These are phyloP conservation scores for Claviceps arundinis DNA, from an alignment of 2,329 filamentous ascomycete genomes.

Conservation along the genomic window DNA sequence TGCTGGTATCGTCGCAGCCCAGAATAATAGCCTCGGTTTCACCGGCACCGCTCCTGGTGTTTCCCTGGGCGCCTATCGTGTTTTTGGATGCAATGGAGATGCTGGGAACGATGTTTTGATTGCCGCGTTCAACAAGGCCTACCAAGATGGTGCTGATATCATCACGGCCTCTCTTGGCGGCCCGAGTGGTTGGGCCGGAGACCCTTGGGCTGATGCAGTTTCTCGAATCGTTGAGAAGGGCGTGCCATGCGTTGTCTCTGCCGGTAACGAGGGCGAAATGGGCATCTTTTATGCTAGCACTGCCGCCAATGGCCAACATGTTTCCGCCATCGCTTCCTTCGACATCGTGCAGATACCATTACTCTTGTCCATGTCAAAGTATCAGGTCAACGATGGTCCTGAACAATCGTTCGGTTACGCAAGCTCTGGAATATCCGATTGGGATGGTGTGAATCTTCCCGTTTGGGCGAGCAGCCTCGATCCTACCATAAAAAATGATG, in stretches of 20 bases:
- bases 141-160: conserved; percentile 44
- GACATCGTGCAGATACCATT: conserved; percentile 32
- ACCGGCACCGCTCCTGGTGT: conserved; percentile 44
- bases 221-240: conserved; percentile 39
- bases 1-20: conserved; percentile 48
- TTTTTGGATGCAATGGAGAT: conserved; percentile 41
- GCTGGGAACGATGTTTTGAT: conserved; percentile 43
- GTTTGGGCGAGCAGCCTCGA: conserved; percentile 38
- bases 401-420: conserved; percentile 29
- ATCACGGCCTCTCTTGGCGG: conserved; percentile 43
- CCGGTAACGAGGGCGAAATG: conserved; percentile 33
- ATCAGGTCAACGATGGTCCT: conserved; percentile 22
- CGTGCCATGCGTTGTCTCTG: conserved; percentile 38
- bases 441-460: conserved; percentile 32
- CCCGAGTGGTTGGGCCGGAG: conserved; percentile 36
- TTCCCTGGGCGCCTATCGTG: conserved; percentile 41
- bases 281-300: conserved; percentile 38
- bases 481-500: conserved; percentile 32
- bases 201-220: conserved; percentile 35
- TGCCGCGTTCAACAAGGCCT: conserved; percentile 45
- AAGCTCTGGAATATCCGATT: conserved; percentile 26
- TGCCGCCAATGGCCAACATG: conserved; percentile 32
- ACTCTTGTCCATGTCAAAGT: conserved; percentile 28
- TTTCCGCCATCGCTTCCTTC: conserved; percentile 35
- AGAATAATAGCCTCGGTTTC: conserved; percentile 38